Base-by-base conservation (phyloP, 2,329 filamentous ascomycete species). In the Alternaria arbusti region DNA sequence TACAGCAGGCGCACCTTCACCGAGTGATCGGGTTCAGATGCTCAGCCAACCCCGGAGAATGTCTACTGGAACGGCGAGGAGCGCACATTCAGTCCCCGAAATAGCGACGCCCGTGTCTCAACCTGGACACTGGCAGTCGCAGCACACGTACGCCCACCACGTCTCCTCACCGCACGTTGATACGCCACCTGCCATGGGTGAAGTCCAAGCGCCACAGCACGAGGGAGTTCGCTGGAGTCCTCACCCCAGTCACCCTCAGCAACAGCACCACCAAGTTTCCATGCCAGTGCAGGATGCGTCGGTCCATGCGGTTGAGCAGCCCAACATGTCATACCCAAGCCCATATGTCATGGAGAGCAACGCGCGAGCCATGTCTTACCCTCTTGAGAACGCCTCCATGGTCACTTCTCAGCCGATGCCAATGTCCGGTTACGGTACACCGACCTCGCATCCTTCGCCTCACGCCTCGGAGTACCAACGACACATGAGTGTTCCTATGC, bases 11-110 rank as follows among this genome's bases (percentile, higher is more conserved):
- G 78, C 77, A 22, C 75, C 77, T 15, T 80, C 78, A n/a, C 78
- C 79, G 30, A 79, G 74, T 65, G 78, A 81, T 62, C 72, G 79
- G 45, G 71, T 80, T 49, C 77, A 79, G 57, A 80, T 81, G 66
- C 74, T 79, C 61, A 79, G 74, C 73, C 77, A 79, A 49, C 74
- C 77, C 13, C 70, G 79, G 54, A 73, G 77, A 59, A 76, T 76
- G 12, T 80, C 79, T 32, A 79, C 78, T 15, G 74, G 77, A 43
- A 80, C 77, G 20, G 72, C 78, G n/a, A 71, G 78, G 46, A 80
- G 77, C 62, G 74, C 75, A 15, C 78, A 79, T 65, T 78, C 78
- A 36, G 73, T 79, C 20, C 70, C 78, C 22, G 78, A 78, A 54
- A 77, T 79, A 65, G 73, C 74, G 15, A 79, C 77, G 8, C 75